Evolutionary conservation across 768 basidiomycete species (phyloP).

Genomic region (Steccherinum ochraceum): DNA sequence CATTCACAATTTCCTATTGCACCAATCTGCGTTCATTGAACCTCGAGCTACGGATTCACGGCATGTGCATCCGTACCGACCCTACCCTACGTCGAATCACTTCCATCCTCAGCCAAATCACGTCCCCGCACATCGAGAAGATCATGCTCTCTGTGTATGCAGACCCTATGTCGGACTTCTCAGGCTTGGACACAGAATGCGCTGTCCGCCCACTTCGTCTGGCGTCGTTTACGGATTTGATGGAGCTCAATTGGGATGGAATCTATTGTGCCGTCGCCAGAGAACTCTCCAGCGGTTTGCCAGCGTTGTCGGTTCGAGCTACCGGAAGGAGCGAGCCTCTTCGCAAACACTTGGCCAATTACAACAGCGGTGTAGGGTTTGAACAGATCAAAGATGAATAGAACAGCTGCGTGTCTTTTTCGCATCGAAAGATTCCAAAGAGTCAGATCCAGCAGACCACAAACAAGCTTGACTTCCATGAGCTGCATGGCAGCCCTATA

Average conservation of each 20-base stretch:
- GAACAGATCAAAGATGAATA: no score
- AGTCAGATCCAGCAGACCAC: no score
- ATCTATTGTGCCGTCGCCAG: slow-evolving; percentile 3
- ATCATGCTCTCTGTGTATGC: slow-evolving; percentile 14
- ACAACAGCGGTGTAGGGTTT: no score
- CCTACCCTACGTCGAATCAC: slow-evolving; percentile 16
- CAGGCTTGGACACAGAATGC: slow-evolving; percentile 19
- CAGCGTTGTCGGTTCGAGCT: neutral
- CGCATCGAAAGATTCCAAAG: no score
- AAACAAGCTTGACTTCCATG: no score
- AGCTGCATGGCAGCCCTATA: no score
- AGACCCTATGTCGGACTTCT: slow-evolving; percentile 18
- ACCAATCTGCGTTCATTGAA: slow-evolving; percentile 12
- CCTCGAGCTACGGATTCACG: slow-evolving; percentile 14
- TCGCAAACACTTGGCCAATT: neutral
- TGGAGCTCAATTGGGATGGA: slow-evolving; percentile 14
- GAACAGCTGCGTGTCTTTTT: no score
- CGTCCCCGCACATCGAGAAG: slow-evolving; percentile 10
- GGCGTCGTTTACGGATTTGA: slow-evolving; percentile 16
- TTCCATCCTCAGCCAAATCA: slow-evolving; percentile 12
- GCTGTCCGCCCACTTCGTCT: slow-evolving; percentile 12
- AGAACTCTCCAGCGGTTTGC: neutral
- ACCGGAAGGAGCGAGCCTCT: neutral
- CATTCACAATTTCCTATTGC: slow-evolving; percentile 11
- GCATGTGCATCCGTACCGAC: slow-evolving; percentile 21